Evolutionary conservation across 345 rosid species (phyloP), one percentile per base, ranked within the genome.

Genomic region (Clarkia xantiana): DNA sequence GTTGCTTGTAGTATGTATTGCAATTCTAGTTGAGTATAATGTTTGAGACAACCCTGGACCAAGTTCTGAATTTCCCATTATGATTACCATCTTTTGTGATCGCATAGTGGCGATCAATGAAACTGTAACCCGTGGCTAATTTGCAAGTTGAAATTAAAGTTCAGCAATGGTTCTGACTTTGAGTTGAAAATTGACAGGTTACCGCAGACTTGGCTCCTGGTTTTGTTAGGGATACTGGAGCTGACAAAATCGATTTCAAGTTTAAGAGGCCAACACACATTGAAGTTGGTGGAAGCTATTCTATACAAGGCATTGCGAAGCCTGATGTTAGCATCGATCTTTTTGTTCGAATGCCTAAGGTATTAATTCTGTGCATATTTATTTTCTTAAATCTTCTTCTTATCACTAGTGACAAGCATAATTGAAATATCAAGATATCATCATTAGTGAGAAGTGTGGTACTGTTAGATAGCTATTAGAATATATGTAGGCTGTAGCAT

Each of bases 321-420:
- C 96, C 93, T 1, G 73, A 73, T 42, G 56, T 76, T 48, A 73
- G 44, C 64, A 77, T 81, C 42, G 98, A 90, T 42, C 63, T 90
- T 64, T 74, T 90, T 36, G 13, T 86, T 14, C 75, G 76, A 29
- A 61, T 86, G 73, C 94, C 96, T 9, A 86, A 86, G 86, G 97
- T 86, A 61, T 38, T 11, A 44, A 36, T 15, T 10, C 43, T 38
- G 47, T 39, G 40, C 18, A 10, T 49, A 9, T 49, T 14, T 13
- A 0, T 49, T 7, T 40, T 25, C 2, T 49, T 25, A 4, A 12
- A 14, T 49, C 41, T 49, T 29, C 6, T 18, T 14, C 1, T 13
- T 49, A 29, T 4, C 36, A 29, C 8, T 29, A 29, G 7, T 29
- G 36, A 29, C 9, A 29, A 29, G 36, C 36, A 29, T 29, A 10